Evolutionary conservation across 495 filamentous ascomycete genomes (phyloP), one percentile per base, ranked within the genome.

Genomic region (Aspergillus ostianus): DNA sequence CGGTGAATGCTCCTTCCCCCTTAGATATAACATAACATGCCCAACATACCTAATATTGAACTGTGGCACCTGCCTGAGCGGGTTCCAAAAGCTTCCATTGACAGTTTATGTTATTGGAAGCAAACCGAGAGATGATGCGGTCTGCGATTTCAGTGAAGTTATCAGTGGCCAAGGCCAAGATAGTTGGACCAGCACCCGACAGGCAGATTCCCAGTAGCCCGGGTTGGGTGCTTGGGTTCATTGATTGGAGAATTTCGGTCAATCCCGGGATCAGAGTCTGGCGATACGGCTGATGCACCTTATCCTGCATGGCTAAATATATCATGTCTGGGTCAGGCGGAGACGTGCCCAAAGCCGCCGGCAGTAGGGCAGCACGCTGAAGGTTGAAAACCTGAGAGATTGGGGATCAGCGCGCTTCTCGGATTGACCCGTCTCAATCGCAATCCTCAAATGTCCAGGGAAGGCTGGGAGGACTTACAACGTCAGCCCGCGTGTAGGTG

Each of bases 241-340:
- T 87, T 30, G 86, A 89, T 67, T 88, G 84, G 36, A 98, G 86
- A 58, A 97, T 90, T 67, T 95, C 90, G n/a, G 88, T 87, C 55
- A 98, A 77, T 0, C 94, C 93, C 2, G 93, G 94, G 61, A 98
- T 93, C 52, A 98, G 81, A 13, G 81, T 87, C 70, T 90, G 86
- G 47, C 94, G 86, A 75, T 98, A 97, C 10, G 90, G 93, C 72
- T 98, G 94, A 73, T 98, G 94, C 45, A 98, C 81, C 72, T 91
- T 94, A 77, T 98, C 94, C 74, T 96, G 92, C 94, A 98, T 98
- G 27, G 91, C 93, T 27, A 92, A 82, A 77, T 91, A 96, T 70
- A 98, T 98, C 73, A 92, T 87, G 61, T 92, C 88, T 45, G 93
- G 85, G 67, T 97, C 87, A n/a, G 92, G 93, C 7, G 94, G 94